Conservation (phyloP, 345 rosid genomes). For the Eucalyptus pauciflora region DNA sequence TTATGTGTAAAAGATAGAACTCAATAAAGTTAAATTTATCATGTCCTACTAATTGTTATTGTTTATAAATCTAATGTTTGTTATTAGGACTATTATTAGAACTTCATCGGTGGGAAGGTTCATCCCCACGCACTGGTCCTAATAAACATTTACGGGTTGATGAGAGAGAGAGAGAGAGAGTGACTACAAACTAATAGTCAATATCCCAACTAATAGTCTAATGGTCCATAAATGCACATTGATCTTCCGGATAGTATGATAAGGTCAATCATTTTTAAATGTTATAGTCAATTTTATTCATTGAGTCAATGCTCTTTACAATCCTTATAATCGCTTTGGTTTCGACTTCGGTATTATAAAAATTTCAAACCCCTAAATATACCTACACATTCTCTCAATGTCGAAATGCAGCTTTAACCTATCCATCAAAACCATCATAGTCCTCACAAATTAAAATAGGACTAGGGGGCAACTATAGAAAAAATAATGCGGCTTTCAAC, state of each 20-base stretch:
- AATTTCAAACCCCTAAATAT: background rate
- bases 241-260: background rate
- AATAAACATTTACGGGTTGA: background rate
- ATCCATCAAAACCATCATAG: no score
- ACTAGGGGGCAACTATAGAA: background rate
- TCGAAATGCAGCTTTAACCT: background rate
- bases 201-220: background rate
- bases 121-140: background rate
- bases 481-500: background rate
- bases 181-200: background rate
- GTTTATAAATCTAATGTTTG: background rate
- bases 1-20: background rate
- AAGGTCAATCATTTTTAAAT: background rate
- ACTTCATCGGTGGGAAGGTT: background rate
- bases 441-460: background rate
- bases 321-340: accelerated
- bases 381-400: background rate
- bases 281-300: background rate
- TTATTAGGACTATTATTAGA: background rate
- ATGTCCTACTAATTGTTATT: background rate
- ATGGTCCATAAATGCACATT: background rate
- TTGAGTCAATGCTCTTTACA: background rate
- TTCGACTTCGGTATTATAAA: accelerated
- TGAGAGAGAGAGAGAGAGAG: background rate
- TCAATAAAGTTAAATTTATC: background rate